These are phyloP conservation scores for Phytophthora constricta DNA, from an alignment of 352 stramenopile species.

Conservation along the genomic window DNA sequence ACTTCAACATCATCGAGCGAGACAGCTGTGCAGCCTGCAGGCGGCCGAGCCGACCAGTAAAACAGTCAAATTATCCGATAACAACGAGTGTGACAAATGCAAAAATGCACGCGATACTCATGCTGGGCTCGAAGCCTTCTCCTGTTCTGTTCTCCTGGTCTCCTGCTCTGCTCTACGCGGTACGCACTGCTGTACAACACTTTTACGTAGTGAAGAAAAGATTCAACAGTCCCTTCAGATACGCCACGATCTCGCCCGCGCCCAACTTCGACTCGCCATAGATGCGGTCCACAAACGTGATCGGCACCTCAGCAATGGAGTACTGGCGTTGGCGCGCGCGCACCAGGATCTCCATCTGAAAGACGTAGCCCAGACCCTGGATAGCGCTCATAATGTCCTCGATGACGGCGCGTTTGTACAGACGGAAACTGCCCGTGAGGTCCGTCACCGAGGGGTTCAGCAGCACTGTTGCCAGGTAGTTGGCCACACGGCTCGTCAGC, in stretches of 20 bases:
- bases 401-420: slow-evolving; percentile 96
- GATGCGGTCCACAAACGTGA: slow-evolving; percentile 99
- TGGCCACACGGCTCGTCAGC: slow-evolving; percentile 96
- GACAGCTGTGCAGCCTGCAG: not conserved
- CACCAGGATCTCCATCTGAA: slow-evolving; percentile 99
- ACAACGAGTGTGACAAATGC: slow-evolving; percentile 33
- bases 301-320: slow-evolving; percentile 95
- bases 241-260: slow-evolving; percentile 97
- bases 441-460: slow-evolving; percentile 95
- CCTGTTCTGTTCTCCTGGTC: not conserved
- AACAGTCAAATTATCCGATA: slow-evolving; percentile 33
- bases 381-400: slow-evolving; percentile 94
- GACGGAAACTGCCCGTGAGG: slow-evolving; percentile 97
- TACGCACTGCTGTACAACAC: slow-evolving; percentile 2
- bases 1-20: slow-evolving; percentile 15
- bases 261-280: slow-evolving; percentile 99
- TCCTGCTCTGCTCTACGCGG: slow-evolving; percentile 8
- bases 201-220: slow-evolving; percentile 95
- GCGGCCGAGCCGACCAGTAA: slow-evolving; percentile 20
- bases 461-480: slow-evolving; percentile 97
- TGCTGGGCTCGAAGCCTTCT: not conserved
- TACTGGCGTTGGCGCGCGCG: slow-evolving; percentile 92
- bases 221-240: slow-evolving; percentile 95
- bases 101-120: slow-evolving; percentile 32
- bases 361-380: slow-evolving; percentile 95